Base-by-base conservation (phyloP, 106 monocot species). In the Dioscorea alata region DNA sequence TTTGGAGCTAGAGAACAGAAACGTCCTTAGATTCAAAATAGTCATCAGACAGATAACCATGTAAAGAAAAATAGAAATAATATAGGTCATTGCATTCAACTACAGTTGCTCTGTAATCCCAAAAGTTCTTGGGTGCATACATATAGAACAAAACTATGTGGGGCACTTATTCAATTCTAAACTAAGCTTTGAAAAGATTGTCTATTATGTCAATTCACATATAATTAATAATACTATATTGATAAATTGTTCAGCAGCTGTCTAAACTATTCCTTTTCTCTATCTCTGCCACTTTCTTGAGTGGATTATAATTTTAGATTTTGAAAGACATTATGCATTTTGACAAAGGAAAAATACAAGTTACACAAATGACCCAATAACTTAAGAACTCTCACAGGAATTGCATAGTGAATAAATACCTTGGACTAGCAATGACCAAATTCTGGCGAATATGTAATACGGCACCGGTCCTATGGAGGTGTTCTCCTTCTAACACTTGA, bases 361-460 rank as follows among this genome's bases (percentile, higher is more conserved):
- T 42, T 42, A 0, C 10, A 5, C 9, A 42, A 6, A 6, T 42
- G 42, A 42, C 8, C 8, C 16, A 56, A 56, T 56, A 18, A 56
- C n/a, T 5, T 56, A 18, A 19, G 54, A 16, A 56, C 19, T 19
- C 10, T 14, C 19, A 56, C n/a, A 19, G 10, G 54, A 56, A 14
- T 56, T 56, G 12, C 19, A 19, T 56, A 56, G 54, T 18, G 16
- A 16, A 56, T 18, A 24, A 56, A 33, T 76, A 86, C 83, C 83
- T 90, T 59, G 78, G 73, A 74, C 61, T 74, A 54, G 48, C 22
- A 49, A 56, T 71, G 19, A 63, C 18, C 51, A 67, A 65, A 69
- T 66, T 69, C 67, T 58, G 74, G 4, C 82, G 49, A 66, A 69
- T 49, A 49, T 57, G 49, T 19, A 78, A 81, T 19, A 51, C 49